phyloP scores from a whole-genome alignment of 2,329 filamentous ascomycete genomes.

The Fusarium heterosporum region DNA sequence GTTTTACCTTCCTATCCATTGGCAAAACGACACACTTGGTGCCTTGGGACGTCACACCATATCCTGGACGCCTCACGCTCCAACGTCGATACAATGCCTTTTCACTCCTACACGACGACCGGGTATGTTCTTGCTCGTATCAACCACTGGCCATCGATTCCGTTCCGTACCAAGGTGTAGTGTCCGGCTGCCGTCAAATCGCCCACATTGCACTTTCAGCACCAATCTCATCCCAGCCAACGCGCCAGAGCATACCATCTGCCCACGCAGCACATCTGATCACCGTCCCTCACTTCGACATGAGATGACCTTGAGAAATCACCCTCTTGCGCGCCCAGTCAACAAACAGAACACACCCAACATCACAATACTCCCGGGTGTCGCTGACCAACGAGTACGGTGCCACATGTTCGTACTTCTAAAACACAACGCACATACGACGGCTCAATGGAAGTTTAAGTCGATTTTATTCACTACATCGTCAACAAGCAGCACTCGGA shows the following conservation, averaged over 20 bases:
- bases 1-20: neutral
- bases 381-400: neutral
- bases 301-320: neutral
- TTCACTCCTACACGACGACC: neutral
- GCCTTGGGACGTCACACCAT: neutral
- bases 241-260: too few relatives aligned
- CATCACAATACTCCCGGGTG: too few relatives aligned
- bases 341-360: neutral
- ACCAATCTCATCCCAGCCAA: too few relatives aligned
- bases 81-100: neutral
- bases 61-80: neutral
- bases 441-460: conserved; percentile 11
- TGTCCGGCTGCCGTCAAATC: too few relatives aligned
- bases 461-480: conserved; percentile 10
- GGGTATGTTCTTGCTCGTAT: neutral
- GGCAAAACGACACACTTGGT: neutral
- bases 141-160: too few relatives aligned
- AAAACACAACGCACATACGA: conserved; percentile 1
- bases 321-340: neutral
- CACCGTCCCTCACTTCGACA: neutral
- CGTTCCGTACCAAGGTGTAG: too few relatives aligned
- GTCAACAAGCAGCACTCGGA: conserved; percentile 14
- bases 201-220: too few relatives aligned
- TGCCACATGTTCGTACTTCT: neutral
- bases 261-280: neutral